These are phyloP conservation scores for Lycium barbarum DNA, from an alignment of 257 asterid species.

Conservation along the genomic window DNA sequence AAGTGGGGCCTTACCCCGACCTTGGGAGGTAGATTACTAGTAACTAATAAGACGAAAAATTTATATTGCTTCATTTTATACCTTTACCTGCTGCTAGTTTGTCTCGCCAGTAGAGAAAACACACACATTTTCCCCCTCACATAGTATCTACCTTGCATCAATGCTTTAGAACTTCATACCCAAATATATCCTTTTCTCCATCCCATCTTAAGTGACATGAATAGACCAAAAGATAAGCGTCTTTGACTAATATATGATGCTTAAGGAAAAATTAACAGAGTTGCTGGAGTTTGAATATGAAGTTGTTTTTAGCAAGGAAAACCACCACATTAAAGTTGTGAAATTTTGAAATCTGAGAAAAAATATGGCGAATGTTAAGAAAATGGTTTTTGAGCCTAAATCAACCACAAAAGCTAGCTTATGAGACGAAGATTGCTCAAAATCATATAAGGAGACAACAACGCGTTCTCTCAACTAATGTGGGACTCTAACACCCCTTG, in stretches of 20 bases:
- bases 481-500: not conserved
- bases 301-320: not conserved
- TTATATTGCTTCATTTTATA: not conserved
- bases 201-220: not conserved
- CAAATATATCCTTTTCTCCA: not conserved
- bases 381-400: not conserved
- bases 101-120: not conserved
- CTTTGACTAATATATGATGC: not conserved
- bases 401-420: not conserved
- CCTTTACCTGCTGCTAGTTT: constrained; percentile 18
- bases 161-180: not conserved
- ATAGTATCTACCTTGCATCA: constrained; percentile 16
- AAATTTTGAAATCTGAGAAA: constrained; percentile 16
- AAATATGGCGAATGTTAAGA: not conserved
- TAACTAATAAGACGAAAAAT: not conserved
- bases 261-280: not conserved
- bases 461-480: not conserved
- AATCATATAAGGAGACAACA: not conserved
- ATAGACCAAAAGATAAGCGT: constrained; percentile 6
- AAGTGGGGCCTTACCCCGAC: too few relatives aligned
- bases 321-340: not conserved
- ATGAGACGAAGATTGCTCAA: not conserved
- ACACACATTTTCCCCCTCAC: not conserved
- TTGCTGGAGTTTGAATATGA: not conserved
- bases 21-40: too few relatives aligned